A percentile compares a stretch with the other conserved stretches of the same genome.
phyloP scores from a whole-genome alignment of 176 grass and related monocot genomes.

The Eragrostis nindensis region DNA sequence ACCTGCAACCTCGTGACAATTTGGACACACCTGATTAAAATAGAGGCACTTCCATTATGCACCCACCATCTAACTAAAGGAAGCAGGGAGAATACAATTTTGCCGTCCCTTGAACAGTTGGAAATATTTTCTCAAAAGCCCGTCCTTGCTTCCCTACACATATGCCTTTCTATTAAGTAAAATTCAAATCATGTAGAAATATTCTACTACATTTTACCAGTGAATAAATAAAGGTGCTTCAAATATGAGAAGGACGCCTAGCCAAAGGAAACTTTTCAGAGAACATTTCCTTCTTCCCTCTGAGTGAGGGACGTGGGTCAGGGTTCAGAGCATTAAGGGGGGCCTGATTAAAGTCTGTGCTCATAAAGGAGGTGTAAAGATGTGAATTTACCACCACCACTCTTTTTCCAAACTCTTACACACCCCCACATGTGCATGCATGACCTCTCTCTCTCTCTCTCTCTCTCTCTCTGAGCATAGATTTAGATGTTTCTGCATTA shows the following conservation, averaged over 20 bases:
- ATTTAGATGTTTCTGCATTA: constrained; percentile 51
- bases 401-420: constrained; percentile 33
- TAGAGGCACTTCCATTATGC: not conserved
- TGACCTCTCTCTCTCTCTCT: constrained; percentile 5
- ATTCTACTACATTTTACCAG: not conserved
- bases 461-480: constrained; percentile 7
- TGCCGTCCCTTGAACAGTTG: too few relatives aligned
- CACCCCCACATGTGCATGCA: constrained; percentile 47
- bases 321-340: constrained; percentile 57
- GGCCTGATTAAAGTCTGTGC: constrained; percentile 62
- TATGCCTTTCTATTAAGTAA: not conserved
- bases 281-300: constrained; percentile 52
- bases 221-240: constrained; percentile 34
- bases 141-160: not conserved
- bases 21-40: constrained; percentile 28
- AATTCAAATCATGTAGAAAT: not conserved
- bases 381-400: constrained; percentile 50
- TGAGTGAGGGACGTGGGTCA: constrained; percentile 45
- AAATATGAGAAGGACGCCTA: constrained; percentile 35
- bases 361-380: constrained; percentile 58
- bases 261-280: constrained; percentile 49
- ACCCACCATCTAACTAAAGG: not conserved
- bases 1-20: constrained; percentile 26
- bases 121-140: too few relatives aligned
- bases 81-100: not conserved